Evolutionary conservation across 495 filamentous ascomycete genomes (phyloP).

Genomic region (Neurospora africana): DNA sequence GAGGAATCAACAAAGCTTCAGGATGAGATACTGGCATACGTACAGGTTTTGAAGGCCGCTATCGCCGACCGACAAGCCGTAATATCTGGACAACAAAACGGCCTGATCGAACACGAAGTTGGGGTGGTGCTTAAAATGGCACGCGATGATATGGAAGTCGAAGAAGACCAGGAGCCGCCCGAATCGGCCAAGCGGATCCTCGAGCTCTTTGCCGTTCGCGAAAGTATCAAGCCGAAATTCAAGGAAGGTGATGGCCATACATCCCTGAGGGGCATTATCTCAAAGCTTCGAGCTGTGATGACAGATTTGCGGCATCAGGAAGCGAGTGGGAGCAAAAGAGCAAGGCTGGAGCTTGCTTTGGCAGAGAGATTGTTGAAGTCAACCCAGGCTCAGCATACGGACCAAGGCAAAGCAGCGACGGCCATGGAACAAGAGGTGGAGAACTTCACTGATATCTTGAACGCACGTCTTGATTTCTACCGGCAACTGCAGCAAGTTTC

Average conservation of each 20-base stretch:
- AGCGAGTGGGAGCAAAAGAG: slow-evolving; percentile 50
- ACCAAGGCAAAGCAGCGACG: slow-evolving; percentile 53
- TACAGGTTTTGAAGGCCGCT: slow-evolving; percentile 61
- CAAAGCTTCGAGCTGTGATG: slow-evolving; percentile 53
- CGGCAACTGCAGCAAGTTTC: slow-evolving; percentile 81
- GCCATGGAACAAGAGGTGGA: slow-evolving; percentile 64
- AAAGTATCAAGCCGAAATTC: slow-evolving; percentile 45
- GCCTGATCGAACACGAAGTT: slow-evolving; percentile 70
- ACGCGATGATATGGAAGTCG: slow-evolving; percentile 19
- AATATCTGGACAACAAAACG: slow-evolving; percentile 63
- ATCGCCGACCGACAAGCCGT: slow-evolving; percentile 69
- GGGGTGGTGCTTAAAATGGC: slow-evolving; percentile 48
- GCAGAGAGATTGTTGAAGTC: slow-evolving; percentile 41
- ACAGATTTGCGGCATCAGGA: slow-evolving; percentile 52
- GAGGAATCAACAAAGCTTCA: slow-evolving; percentile 77
- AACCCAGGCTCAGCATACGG: slow-evolving; percentile 47
- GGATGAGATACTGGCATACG: slow-evolving; percentile 72
- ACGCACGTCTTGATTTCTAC: slow-evolving; percentile 77
- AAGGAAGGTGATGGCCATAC: slow-evolving; percentile 29
- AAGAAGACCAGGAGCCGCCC: slow-evolving; percentile 53
- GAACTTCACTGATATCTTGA: slow-evolving; percentile 65
- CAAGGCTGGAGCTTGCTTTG: slow-evolving; percentile 52
- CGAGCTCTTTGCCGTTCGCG: slow-evolving; percentile 47
- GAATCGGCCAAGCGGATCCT: slow-evolving; percentile 39
- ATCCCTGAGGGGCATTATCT: slow-evolving; percentile 59